Percentiles rank a stretch among this genome's conserved stretches.
Evolutionary conservation across 1,139 yeast species (phyloP).

Genomic region (Geotrichum restrictum): DNA sequence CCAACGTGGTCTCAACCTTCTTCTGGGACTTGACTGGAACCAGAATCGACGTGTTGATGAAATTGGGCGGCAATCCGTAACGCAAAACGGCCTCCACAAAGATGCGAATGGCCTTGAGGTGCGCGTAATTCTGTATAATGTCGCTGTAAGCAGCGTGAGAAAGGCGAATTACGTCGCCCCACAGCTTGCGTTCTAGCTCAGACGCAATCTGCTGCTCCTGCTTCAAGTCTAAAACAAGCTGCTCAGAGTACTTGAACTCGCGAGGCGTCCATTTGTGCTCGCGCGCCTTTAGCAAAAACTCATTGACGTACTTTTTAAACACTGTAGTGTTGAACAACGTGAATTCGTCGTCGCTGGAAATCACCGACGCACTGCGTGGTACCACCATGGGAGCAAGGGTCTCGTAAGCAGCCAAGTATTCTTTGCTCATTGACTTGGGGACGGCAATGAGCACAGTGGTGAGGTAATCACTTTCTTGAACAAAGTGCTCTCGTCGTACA

Average conservation of each 20-base stretch:
- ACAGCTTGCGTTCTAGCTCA: slow-evolving; percentile 67
- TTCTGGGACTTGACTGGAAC: slow-evolving; percentile 39
- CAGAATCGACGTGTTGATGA: slow-evolving; percentile 58
- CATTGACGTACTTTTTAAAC: slow-evolving; percentile 73
- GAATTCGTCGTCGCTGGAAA: slow-evolving; percentile 72
- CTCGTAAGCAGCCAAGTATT: slow-evolving; percentile 69
- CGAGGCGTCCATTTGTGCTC: slow-evolving; percentile 91
- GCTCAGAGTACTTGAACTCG: slow-evolving; percentile 85
- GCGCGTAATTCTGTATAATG: slow-evolving; percentile 80
- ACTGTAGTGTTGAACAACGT: slow-evolving; percentile 72
- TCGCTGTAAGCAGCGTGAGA: slow-evolving; percentile 87
- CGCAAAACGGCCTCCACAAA: slow-evolving; percentile 74
- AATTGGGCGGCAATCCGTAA: slow-evolving; percentile 94
- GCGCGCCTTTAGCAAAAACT: slow-evolving; percentile 66
- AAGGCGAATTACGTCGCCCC: slow-evolving; percentile 74
- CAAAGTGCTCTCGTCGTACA: slow-evolving; percentile 80
- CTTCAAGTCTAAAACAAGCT: slow-evolving; percentile 62
- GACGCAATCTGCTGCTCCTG: slow-evolving; percentile 74
- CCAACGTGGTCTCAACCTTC: slow-evolving; percentile 63
- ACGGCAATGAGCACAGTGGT: slow-evolving; percentile 82
- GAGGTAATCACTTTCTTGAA: slow-evolving; percentile 78
- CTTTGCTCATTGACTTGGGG: slow-evolving; percentile 59
- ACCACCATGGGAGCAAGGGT: slow-evolving; percentile 75
- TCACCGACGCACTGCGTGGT: slow-evolving; percentile 75
- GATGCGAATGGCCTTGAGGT: slow-evolving; percentile 64